Evolutionary conservation across 352 stramenopile genomes (phyloP).

Genomic region (Globisporangium splendens): DNA sequence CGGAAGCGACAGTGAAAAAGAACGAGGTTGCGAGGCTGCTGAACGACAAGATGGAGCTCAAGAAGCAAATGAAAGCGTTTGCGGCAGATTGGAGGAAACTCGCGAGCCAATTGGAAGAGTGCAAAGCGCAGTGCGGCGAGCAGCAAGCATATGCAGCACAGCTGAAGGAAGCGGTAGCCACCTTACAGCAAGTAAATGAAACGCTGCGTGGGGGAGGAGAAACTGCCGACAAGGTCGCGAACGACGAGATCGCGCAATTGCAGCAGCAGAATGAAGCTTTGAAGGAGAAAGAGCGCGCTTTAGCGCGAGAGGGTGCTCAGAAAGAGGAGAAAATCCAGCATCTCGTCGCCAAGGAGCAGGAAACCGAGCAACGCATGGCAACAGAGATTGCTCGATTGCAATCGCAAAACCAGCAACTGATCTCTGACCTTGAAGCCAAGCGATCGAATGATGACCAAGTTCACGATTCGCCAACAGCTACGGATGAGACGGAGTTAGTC

Average conservation of each 20-base stretch:
- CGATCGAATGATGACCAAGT: neutral
- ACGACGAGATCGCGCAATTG: constrained; percentile 20
- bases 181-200: neutral
- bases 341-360: neutral
- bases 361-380: constrained; percentile 3
- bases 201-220: neutral
- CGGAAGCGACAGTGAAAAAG: constrained; percentile 26
- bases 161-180: neutral
- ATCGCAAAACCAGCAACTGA: constrained; percentile 2
- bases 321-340: constrained; percentile 11
- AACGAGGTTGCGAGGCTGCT: constrained; percentile 25
- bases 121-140: neutral
- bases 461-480: neutral
- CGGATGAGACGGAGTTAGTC: constrained; percentile 5
- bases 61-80: constrained; percentile 18
- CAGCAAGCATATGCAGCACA: neutral
- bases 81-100: constrained; percentile 1
- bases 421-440: constrained; percentile 2
- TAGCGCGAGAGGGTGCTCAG: constrained; percentile 6
- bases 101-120: neutral
- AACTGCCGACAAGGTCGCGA: constrained; percentile 9
- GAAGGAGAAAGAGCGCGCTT: constrained; percentile 12
- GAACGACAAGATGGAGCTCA: constrained; percentile 32
- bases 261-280: constrained; percentile 20
- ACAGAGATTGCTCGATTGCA: constrained; percentile 9